Evolutionary conservation across 805 yeast species (phyloP).

Genomic region (Saccharomycopsis sp.): DNA sequence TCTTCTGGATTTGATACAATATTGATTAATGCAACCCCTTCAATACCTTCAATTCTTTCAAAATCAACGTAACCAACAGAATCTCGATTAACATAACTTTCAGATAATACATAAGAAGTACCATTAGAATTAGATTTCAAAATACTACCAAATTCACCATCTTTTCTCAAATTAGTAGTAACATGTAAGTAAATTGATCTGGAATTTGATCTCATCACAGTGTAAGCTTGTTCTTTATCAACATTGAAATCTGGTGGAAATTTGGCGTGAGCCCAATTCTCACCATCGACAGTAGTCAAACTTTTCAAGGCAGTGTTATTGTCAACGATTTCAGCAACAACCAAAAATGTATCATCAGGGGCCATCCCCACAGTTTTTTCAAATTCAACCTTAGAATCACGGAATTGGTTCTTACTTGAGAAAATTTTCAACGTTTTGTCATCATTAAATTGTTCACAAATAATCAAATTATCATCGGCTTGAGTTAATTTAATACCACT

Average conservation of each 20-base stretch:
- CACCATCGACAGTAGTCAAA: conserved; percentile 73
- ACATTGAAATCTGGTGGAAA: conserved; percentile 63
- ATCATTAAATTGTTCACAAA: conserved; percentile 48
- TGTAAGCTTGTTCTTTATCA: conserved; percentile 62
- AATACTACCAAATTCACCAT: conserved; percentile 65
- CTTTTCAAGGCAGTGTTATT: conserved; percentile 50
- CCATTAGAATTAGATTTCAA: conserved; percentile 90
- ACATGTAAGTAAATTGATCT: conserved; percentile 77
- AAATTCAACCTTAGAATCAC: conserved; percentile 34
- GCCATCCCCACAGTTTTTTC: conserved; percentile 68
- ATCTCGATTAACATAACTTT: conserved; percentile 70
- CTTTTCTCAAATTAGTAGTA: conserved; percentile 48
- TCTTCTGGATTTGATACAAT: conserved; percentile 51
- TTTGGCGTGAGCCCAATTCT: conserved; percentile 64
- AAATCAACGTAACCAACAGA: conserved; percentile 74
- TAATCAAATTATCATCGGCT: conserved; percentile 38
- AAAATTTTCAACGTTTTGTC: conserved; percentile 17
- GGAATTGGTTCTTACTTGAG: conserved; percentile 4
- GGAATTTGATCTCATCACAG: conserved; percentile 66
- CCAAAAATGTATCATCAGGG: conserved; percentile 58
- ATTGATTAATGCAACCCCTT: conserved; percentile 77
- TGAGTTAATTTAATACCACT: conserved; percentile 44
- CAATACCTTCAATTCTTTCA: conserved; percentile 74
- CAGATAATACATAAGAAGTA: conserved; percentile 67
- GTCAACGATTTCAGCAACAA: conserved; percentile 57